Base-by-base conservation (phyloP, 139 green algal genomes). In the Pseudopediastrum boryanum region DNA sequence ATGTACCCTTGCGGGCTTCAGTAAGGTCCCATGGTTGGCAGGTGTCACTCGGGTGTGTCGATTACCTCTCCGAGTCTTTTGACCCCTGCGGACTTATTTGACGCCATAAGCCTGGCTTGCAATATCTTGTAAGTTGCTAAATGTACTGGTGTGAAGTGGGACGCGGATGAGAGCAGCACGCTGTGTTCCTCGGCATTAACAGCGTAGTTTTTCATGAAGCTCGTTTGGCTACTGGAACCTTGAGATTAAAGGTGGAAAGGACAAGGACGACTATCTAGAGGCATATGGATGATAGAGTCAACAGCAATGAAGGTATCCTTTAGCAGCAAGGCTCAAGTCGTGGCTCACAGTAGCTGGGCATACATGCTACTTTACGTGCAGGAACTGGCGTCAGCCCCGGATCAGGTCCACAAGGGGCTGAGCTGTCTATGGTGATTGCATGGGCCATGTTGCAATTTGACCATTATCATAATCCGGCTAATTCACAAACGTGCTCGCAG, bases 381-480 rank as follows among this genome's bases (percentile, higher is more conserved):
- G 58, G 9, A 27, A 62, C n/a, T 62, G 43, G 46, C 59, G 67
- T 19, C 12, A 31, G 29, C 6, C 64, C 69, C 16, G 79, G 70
- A 21, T 51, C 73, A 7, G 85, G 85, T 1, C 85, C 85, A 38
- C 61, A 82, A 31, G 85, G 82, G 0, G 82, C 84, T 29, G 85
- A 89, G 71, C 75, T 89, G 16, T 80, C 67, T 4, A n/a, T 89
- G 79, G 84, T 88, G 65, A 50, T 77, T 64, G 25, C n/a, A 71
- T 61, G 8, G 36, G 64, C 67, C 51, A 74, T 33, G 27, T 16
- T n/a, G 0, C 50, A 59, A 52, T 31, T 65, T 8, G 12, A 21
- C 50, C 69, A 46, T 6, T 2, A 56, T 58, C 9, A n/a, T 16
- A 44, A 51, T 42, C 38, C 2, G n/a, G 16, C 50, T 21, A 41